Conservation (phyloP, 2,329 filamentous ascomycete species). For the Emergomyces pasteurianus region DNA sequence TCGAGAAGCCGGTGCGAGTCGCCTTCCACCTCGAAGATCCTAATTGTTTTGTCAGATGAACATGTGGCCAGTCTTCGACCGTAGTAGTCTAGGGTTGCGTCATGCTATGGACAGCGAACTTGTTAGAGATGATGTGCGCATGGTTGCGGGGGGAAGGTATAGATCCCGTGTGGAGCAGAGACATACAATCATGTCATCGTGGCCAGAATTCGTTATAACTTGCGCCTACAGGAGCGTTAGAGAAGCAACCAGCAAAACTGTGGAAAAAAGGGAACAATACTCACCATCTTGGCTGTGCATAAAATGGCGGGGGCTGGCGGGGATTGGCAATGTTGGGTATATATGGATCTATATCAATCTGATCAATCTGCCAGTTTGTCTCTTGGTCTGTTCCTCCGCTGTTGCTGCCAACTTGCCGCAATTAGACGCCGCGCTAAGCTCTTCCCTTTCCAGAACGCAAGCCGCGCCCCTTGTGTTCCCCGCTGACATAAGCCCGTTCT, state of each 20-base stretch:
- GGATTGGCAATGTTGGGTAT: not conserved
- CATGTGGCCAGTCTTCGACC: slow-evolving; percentile 91
- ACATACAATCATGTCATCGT: slow-evolving; percentile 99
- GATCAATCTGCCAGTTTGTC: not conserved
- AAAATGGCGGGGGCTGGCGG: not conserved
- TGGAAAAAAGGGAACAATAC: slow-evolving; percentile 2
- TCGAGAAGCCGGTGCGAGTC: slow-evolving; percentile 81
- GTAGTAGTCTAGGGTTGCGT: slow-evolving; percentile 98
- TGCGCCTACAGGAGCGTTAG: slow-evolving; percentile 45
- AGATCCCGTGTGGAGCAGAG: not conserved
- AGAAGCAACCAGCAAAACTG: not conserved
- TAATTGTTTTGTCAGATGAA: slow-evolving; percentile 96
- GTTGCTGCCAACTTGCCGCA: not conserved
- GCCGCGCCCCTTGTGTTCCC: not conserved
- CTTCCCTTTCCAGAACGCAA: not conserved
- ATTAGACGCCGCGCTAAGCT: not conserved
- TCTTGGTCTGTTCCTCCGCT: not conserved
- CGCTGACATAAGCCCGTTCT: not conserved
- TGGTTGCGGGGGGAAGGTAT: not conserved
- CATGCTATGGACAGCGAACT: slow-evolving; percentile 50
- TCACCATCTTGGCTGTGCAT: slow-evolving; percentile 8
- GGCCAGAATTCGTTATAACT: slow-evolving; percentile 72
- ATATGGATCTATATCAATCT: not conserved
- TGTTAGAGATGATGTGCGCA: not conserved
- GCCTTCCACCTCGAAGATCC: slow-evolving; percentile 96